These are phyloP conservation scores for Boletus huronensis DNA, from an alignment of 768 basidiomycete genomes.

Conservation along the genomic window DNA sequence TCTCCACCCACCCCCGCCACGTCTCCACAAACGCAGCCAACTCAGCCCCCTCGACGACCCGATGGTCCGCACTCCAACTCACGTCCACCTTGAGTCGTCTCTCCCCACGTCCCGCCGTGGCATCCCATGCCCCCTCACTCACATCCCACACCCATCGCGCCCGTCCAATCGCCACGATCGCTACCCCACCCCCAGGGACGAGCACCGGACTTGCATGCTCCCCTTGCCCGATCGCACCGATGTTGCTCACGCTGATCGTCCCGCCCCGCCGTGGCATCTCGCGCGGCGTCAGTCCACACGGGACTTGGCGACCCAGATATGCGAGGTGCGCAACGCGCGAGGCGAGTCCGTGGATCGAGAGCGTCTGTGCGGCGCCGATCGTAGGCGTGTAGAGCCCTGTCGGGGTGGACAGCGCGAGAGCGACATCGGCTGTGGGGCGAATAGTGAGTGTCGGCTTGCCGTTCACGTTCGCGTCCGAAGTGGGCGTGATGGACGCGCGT, in stretches of 20 bases:
- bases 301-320: constrained; percentile 62
- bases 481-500: constrained; percentile 65
- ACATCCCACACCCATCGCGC: constrained; percentile 80
- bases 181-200: constrained; percentile 79
- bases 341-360: constrained; percentile 59
- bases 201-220: constrained; percentile 71
- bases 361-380: constrained; percentile 49
- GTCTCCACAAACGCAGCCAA: constrained; percentile 83
- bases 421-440: constrained; percentile 72
- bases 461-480: constrained; percentile 10
- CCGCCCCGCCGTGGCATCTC: constrained; percentile 78
- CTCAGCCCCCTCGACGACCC: constrained; percentile 87
- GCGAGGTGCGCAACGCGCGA: constrained; percentile 59
- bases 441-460: constrained; percentile 66
- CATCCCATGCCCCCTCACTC: constrained; percentile 36
- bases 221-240: constrained; percentile 76
- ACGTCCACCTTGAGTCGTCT: constrained; percentile 58
- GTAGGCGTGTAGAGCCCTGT: constrained; percentile 84
- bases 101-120: constrained; percentile 34
- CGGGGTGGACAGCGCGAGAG: constrained; percentile 73
- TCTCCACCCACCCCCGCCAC: constrained; percentile 80
- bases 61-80: constrained; percentile 85
- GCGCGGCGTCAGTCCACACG: constrained; percentile 55
- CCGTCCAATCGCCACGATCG: constrained; percentile 78
- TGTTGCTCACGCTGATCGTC: constrained; percentile 77